These are phyloP conservation scores for Ophiorrhiza pumila DNA, from an alignment of 257 asterid species.

Conservation along the genomic window DNA sequence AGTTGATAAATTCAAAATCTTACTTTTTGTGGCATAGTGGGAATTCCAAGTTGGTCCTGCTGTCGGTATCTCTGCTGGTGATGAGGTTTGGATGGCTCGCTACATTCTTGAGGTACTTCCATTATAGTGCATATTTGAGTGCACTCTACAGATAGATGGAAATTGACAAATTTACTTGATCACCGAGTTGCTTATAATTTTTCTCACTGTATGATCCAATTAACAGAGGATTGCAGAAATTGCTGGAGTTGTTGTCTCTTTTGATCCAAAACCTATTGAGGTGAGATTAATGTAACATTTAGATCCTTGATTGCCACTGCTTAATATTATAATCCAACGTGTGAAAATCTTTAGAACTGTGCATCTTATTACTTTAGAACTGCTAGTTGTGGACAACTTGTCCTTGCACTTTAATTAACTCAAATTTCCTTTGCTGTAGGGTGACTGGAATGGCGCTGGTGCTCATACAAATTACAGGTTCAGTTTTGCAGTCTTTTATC, in stretches of 20 bases:
- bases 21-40: slow-evolving; percentile 42
- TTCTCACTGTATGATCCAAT: not conserved
- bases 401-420: not conserved
- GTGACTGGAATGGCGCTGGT: slow-evolving; percentile 67
- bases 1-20: not conserved
- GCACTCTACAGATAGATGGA: not conserved
- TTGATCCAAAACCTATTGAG: slow-evolving; percentile 76
- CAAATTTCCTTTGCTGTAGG: slow-evolving; percentile 21
- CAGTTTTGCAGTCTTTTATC: not conserved
- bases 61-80: slow-evolving; percentile 77
- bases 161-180: not conserved
- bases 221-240: slow-evolving; percentile 80
- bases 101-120: slow-evolving; percentile 67
- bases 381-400: not conserved
- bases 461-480: slow-evolving; percentile 56
- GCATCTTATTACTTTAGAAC: not conserved
- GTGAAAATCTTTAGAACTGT: not conserved
- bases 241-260: slow-evolving; percentile 63
- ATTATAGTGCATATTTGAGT: not conserved
- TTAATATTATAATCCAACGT: not conserved
- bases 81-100: slow-evolving; percentile 77
- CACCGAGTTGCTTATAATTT: not conserved
- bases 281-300: slow-evolving; percentile 25
- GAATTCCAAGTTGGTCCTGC: slow-evolving; percentile 86
- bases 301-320: not conserved